A percentile compares a stretch with the other conserved stretches of the same genome.
phyloP scores from a whole-genome alignment of 1,139 yeast species.

The Debaryomyces fabryi region DNA sequence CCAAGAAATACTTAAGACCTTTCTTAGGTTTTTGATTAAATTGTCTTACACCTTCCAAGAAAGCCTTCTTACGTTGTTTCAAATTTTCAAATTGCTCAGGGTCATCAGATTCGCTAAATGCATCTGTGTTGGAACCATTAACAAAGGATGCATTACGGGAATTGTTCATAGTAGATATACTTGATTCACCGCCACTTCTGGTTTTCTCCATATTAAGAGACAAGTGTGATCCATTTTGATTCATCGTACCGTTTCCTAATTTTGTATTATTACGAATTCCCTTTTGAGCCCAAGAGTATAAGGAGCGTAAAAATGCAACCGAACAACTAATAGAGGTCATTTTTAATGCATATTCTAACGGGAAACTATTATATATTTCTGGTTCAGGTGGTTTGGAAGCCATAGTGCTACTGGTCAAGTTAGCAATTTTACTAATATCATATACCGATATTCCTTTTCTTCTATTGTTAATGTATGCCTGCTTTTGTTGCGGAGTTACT shows the following conservation, averaged over 20 bases:
- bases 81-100: conserved; percentile 84
- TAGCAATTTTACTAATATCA: conserved; percentile 71
- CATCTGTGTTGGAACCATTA: conserved; percentile 22
- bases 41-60: conserved; percentile 74
- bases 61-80: conserved; percentile 80
- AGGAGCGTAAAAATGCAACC: conserved; percentile 79
- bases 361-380: conserved; percentile 57
- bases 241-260: conserved; percentile 7
- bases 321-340: conserved; percentile 79
- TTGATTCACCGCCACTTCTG: conserved; percentile 42
- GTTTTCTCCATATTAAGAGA: conserved; percentile 40
- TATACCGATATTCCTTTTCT: conserved; percentile 70
- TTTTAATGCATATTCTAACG: conserved; percentile 81
- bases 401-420: conserved; percentile 71
- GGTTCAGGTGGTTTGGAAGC: conserved; percentile 64
- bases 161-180: conserved; percentile 28
- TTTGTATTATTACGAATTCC: conserved; percentile 39
- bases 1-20: conserved; percentile 67
- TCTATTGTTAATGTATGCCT: conserved; percentile 63
- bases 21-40: conserved; percentile 86
- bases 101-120: conserved; percentile 55
- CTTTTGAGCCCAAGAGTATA: conserved; percentile 87
- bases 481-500: conserved; percentile 68
- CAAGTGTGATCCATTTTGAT: conserved; percentile 22
- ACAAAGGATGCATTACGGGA: conserved; percentile 40